Evolutionary conservation across 1,284 basidiomycete species (phyloP).

Genomic region (Cryptococcus sp.): DNA sequence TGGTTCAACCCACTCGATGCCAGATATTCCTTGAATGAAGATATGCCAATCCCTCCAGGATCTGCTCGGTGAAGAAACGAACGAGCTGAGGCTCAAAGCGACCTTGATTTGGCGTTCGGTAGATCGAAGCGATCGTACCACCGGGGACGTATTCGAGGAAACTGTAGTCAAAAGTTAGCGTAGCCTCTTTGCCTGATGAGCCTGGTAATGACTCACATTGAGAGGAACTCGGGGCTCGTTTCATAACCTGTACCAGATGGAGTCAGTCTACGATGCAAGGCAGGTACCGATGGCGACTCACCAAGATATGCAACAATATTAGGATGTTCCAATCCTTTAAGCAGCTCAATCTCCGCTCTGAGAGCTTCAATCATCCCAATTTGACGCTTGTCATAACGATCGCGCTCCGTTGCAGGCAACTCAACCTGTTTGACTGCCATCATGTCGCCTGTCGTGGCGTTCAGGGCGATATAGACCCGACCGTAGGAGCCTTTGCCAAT

Average conservation of each 20-base stretch:
- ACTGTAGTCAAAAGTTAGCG: constrained; percentile 53
- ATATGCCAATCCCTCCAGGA: constrained; percentile 88
- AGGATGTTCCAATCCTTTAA: constrained; percentile 95
- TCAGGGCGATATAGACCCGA: constrained; percentile 91
- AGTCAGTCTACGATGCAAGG: constrained; percentile 3
- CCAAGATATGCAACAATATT: constrained; percentile 97
- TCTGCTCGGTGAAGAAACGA: constrained; percentile 90
- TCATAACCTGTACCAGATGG: constrained; percentile 63
- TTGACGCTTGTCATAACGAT: constrained; percentile 85
- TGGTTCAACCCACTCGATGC: constrained; percentile 67
- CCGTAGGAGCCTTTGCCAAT: constrained; percentile 98
- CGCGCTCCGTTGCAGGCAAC: constrained; percentile 82
- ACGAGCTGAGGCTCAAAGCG: constrained; percentile 77
- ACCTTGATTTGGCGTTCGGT: constrained; percentile 82
- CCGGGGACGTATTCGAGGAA: constrained; percentile 99
- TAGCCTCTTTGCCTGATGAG: neutral
- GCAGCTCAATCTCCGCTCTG: constrained; percentile 89
- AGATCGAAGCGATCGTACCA: constrained; percentile 89
- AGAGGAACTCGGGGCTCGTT: constrained; percentile 83
- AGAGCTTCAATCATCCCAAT: constrained; percentile 84
- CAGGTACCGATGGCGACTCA: constrained; percentile 14
- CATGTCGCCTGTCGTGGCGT: constrained; percentile 98
- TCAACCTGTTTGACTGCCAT: constrained; percentile 99
- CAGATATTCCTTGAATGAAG: constrained; percentile 89
- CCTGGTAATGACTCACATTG: constrained; percentile 68